Base-by-base conservation (phyloP, 2,329 filamentous ascomycete genomes). In the Cladosporium austrohemisphaericum region DNA sequence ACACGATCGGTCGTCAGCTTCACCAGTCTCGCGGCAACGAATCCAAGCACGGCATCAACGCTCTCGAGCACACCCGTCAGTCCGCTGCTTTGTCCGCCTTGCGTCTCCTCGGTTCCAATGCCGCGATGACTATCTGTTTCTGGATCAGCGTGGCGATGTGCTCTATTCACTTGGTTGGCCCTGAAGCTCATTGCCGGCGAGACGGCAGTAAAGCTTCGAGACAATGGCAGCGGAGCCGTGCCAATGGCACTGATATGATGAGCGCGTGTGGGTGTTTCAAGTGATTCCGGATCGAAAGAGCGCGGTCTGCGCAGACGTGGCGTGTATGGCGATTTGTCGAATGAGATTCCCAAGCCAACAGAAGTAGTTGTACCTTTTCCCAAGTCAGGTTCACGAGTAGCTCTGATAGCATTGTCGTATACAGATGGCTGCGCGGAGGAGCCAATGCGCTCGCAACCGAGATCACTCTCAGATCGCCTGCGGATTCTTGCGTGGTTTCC, bases 1-100 rank as follows among this genome's bases (percentile, higher is more conserved):
- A 63, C 56, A 31, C 53, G 51, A 33, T 59, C 55, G 35, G 57
- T 43, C 19, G 60, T 37, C 22, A 56, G 41, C 26, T 43, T 54
- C 7, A 53, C 50, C 31, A 63, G 14, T 32, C 51, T 56, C 10
- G 49, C 51, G 9, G 55, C 56, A 2, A 52, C 51, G 28, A 47
- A 54, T 23, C 58, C 57, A 10, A 64, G 55, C 2, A 57, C 43
- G 11, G 44, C 49, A 20, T 53, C 54, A 2, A 61, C 37, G 9
- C 50, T 57, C 19, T 53, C 50, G 13, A 63, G 45, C 13, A 55
- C 22, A 20, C 47, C 49, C 2, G 28, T n/a, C n/a, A 18, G 11
- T 14, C 16, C 16, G 13, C 22, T 8, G 13, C 22, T 40, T 19
- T 23, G 20, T 9, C 36, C 36, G 22, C 11, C 11, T 13, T 33